Conservation (phyloP, 1,284 basidiomycete species). For the Ganoderma leucocontextum region DNA sequence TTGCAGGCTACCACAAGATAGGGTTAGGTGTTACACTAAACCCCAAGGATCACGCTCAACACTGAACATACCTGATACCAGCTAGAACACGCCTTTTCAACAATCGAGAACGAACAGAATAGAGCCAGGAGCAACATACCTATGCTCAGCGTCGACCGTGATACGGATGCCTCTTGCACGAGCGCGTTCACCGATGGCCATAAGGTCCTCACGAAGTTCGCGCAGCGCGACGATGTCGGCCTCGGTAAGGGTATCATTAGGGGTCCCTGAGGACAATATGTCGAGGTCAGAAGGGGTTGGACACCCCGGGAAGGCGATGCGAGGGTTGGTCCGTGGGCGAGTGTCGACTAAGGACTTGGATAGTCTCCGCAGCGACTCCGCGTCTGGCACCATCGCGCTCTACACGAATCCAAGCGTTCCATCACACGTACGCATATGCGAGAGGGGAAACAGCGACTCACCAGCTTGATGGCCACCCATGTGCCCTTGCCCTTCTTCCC, state of each 20-base stretch:
- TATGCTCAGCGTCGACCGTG: constrained; percentile 86
- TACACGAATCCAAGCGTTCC: constrained; percentile 34
- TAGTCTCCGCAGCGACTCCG: constrained; percentile 60
- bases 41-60: neutral
- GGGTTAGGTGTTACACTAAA: constrained; percentile 20
- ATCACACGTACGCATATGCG: neutral
- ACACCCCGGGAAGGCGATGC: constrained; percentile 72
- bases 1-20: constrained; percentile 63
- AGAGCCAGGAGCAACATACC: constrained; percentile 45
- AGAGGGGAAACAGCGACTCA: constrained; percentile 35
- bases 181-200: constrained; percentile 61
- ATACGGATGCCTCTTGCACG: constrained; percentile 68
- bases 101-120: too few species aligned
- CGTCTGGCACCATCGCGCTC: constrained; percentile 70
- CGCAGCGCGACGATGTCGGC: constrained; percentile 69
- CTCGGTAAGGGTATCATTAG: constrained; percentile 46
- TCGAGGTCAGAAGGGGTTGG: constrained; percentile 59
- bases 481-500: constrained; percentile 48
- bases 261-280: constrained; percentile 44
- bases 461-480: constrained; percentile 86
- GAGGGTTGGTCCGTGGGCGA: constrained; percentile 42
- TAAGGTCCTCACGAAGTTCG: constrained; percentile 69
- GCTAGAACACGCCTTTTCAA: constrained; percentile 41
- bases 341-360: constrained; percentile 60
- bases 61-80: constrained; percentile 68